Evolutionary conservation across 2,329 filamentous ascomycete genomes (phyloP).

Genomic region (Sarocladiaceae sp.): DNA sequence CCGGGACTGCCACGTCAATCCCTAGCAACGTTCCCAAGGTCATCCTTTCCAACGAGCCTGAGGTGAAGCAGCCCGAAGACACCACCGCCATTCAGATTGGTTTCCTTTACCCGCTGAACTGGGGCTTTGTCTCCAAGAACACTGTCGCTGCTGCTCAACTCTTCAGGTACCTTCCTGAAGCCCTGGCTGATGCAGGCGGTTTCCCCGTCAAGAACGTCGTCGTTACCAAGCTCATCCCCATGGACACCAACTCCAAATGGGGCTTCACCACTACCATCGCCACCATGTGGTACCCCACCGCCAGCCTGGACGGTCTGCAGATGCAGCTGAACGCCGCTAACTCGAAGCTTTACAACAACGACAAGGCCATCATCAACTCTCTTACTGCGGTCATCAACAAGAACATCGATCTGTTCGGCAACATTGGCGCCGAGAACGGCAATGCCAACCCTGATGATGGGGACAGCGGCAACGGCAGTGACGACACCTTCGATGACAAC

Average conservation of each 20-base stretch:
- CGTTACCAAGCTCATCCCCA: slow-evolving; percentile 68
- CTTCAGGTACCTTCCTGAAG: slow-evolving; percentile 68
- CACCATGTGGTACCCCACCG: slow-evolving; percentile 62
- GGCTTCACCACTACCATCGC: slow-evolving; percentile 77
- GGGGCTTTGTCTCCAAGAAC: slow-evolving; percentile 69
- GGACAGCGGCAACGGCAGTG: slow-evolving; percentile 20
- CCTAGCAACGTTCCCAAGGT: slow-evolving; percentile 65
- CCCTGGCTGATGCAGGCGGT: slow-evolving; percentile 58
- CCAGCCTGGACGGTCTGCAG: slow-evolving; percentile 60
- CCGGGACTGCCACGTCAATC: slow-evolving; percentile 43
- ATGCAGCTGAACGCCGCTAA: slow-evolving; percentile 65
- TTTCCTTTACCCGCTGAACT: slow-evolving; percentile 76
- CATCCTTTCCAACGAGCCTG: slow-evolving; percentile 62
- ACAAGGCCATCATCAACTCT: slow-evolving; percentile 57
- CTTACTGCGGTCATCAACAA: slow-evolving; percentile 80
- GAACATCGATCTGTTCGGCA: slow-evolving; percentile 47
- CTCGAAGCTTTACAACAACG: slow-evolving; percentile 69
- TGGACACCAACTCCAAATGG: slow-evolving; percentile 61
- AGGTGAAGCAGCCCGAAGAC: slow-evolving; percentile 49
- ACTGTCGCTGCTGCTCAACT: slow-evolving; percentile 75
- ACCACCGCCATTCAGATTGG: slow-evolving; percentile 74
- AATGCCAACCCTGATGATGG: slow-evolving; percentile 24
- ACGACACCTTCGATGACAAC: slow-evolving; percentile 30
- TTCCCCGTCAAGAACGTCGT: slow-evolving; percentile 50
- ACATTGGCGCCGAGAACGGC: slow-evolving; percentile 34